Base-by-base conservation (phyloP, 169 alveolate genomes). In the Sarcocystis neurona region DNA sequence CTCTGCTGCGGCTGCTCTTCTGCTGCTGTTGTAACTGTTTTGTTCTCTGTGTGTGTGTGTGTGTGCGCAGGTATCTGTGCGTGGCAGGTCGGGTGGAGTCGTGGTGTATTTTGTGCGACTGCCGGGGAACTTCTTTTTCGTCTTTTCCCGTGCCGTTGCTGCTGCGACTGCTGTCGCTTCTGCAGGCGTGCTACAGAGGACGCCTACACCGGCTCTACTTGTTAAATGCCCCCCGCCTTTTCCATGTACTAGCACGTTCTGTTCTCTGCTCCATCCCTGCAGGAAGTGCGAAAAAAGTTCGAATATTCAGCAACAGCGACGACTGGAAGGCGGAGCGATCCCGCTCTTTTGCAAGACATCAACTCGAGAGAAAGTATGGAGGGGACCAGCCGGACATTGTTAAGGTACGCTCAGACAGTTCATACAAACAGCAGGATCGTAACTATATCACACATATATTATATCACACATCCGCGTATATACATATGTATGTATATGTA, bases 31-130 rank as follows among this genome's bases (percentile, higher is more conserved):
- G n/a, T 18, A 50, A 10, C 60, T 50, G n/a, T 50, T 18, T 50
- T 50, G 60, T 50, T 50, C 18, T 18, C 60, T 50, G n/a, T 18
- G n/a, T 50, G 60, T 50, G n/a, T 50, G 60, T 18, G 18, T 50
- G 60, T 18, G 18, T n/a, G n/a, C 32, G 60, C 82, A 74, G 82
- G 82, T 46, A 79, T 23, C 48, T 79, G 72, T 79, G 87, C 47
- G 87, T 79, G 8, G 87, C 87, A 0, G 87, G 87, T 12, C 2
- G 48, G 27, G 87, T 79, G 34, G 87, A 79, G 46, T 47, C 53
- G 18, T 79, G 87, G 87, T 34, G 53, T 23, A 56, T 79, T 32
- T 53, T 79, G 27, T 79, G 87, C 68, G 87, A 79, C 87, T 56
- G 63, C 37, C 34, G 37, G 12, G 87, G 87, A 20, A 79, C 74